Conservation (phyloP, 2,329 filamentous ascomycete genomes). For the Eurotiales sp. region DNA sequence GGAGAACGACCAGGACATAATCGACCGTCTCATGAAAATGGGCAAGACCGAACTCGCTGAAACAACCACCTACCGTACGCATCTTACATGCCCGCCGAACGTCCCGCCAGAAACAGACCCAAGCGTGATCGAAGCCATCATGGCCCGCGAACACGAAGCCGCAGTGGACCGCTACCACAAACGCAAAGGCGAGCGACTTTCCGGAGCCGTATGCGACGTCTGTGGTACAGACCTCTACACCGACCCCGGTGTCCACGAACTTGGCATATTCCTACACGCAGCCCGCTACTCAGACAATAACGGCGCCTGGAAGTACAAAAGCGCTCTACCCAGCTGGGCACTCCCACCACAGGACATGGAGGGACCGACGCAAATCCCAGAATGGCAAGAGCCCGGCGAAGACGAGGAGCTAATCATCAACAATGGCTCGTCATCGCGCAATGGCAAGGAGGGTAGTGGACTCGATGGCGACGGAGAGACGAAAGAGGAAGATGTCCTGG, state of each 20-base stretch:
- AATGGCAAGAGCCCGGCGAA: conserved; percentile 37
- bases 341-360: conserved; percentile 69
- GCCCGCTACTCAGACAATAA: conserved; percentile 80
- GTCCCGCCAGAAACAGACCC: conserved; percentile 35
- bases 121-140: conserved; percentile 36
- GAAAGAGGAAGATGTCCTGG: conserved; percentile 20
- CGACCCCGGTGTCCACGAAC: conserved; percentile 83
- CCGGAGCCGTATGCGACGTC: conserved; percentile 72
- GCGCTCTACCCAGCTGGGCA: conserved; percentile 80
- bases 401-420: conserved; percentile 40
- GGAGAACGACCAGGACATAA: conserved; percentile 83
- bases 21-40: conserved; percentile 80
- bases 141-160: conserved; percentile 59
- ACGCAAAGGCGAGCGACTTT: conserved; percentile 88
- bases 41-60: conserved; percentile 90
- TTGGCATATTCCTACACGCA: conserved; percentile 91
- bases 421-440: conserved; percentile 27
- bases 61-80: conserved; percentile 76
- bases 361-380: conserved; percentile 65
- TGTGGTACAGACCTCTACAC: conserved; percentile 90
- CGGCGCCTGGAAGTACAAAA: conserved; percentile 83
- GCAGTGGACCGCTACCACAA: conserved; percentile 90
- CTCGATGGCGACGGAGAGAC: conserved; percentile 17
- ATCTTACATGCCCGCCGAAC: conserved; percentile 36
- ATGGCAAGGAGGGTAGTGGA: conserved; percentile 13